A percentile compares a stretch with the other conserved stretches of the same genome.
Conservation (phyloP, 2,329 filamentous ascomycete species). For the Penicillium sp. region DNA sequence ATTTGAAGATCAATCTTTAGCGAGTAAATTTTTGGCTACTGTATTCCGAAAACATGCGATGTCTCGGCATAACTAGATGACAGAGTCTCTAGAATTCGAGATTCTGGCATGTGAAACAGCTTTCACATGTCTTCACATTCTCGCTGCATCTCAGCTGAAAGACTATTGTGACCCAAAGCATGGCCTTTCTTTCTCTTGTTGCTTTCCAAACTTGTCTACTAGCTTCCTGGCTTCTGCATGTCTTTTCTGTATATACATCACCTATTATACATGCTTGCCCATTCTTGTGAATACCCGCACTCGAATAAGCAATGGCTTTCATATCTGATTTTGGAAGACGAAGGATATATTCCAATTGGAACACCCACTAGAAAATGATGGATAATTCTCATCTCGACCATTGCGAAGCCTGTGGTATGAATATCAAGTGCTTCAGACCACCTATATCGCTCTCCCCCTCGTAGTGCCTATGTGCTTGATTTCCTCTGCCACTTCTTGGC, state of each 20-base stretch:
- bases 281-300: not conserved
- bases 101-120: slow-evolving; percentile 20
- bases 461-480: no score
- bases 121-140: slow-evolving; percentile 6
- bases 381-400: no score
- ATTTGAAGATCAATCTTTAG: slow-evolving; percentile 15
- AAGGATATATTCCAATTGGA: not conserved
- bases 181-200: not conserved
- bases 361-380: not conserved
- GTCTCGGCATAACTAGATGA: slow-evolving; percentile 18
- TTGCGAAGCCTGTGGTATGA: no score
- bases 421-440: no score
- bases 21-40: slow-evolving; percentile 14
- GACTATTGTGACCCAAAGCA: not conserved
- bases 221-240: slow-evolving; percentile 3
- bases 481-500: no score
- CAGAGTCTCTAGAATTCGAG: slow-evolving; percentile 7
- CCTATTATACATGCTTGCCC: not conserved
- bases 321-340: not conserved
- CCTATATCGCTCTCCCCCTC: no score
- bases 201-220: not conserved
- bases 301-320: not conserved
- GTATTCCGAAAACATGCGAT: slow-evolving; percentile 13
- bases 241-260: slow-evolving; percentile 7
- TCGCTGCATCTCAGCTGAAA: not conserved